Conservation (phyloP, 169 alveolate genomes). For the Plasmodium chabaudi region DNA sequence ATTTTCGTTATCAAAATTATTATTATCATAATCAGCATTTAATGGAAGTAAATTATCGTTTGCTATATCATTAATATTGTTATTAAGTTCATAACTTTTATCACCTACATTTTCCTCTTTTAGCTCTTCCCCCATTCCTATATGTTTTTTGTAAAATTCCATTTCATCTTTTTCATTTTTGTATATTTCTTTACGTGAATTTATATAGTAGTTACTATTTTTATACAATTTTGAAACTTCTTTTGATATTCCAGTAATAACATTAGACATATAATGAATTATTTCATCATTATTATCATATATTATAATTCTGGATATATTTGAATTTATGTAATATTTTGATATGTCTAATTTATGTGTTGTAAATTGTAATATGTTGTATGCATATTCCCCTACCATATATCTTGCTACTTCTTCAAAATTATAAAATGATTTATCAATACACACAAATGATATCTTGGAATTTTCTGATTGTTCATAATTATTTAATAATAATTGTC, state of each 20-base stretch:
- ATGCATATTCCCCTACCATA: constrained; percentile 75
- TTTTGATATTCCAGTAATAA: constrained; percentile 54
- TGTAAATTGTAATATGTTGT: constrained; percentile 61
- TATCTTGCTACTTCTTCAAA: constrained; percentile 73
- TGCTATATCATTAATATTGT: not conserved
- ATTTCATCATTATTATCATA: constrained; percentile 73
- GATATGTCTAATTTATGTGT: constrained; percentile 65
- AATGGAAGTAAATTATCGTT: not conserved
- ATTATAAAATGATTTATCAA: constrained; percentile 62
- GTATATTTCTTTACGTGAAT: not conserved
- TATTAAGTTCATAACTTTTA: not conserved
- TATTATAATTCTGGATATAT: constrained; percentile 57
- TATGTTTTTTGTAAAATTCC: not conserved
- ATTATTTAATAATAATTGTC: not conserved
- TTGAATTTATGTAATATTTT: constrained; percentile 62
- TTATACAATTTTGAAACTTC: constrained; percentile 65
- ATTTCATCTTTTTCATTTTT: not conserved
- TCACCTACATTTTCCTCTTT: not conserved
- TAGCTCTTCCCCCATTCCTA: not conserved
- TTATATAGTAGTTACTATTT: constrained; percentile 8
- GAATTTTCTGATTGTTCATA: constrained; percentile 1
- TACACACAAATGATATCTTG: constrained; percentile 46
- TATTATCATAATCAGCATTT: not conserved
- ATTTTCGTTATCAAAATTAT: not conserved
- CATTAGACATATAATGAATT: constrained; percentile 72